Evolutionary conservation across 2,329 filamentous ascomycete species (phyloP).

Genomic region (Aspergillus awamori): DNA sequence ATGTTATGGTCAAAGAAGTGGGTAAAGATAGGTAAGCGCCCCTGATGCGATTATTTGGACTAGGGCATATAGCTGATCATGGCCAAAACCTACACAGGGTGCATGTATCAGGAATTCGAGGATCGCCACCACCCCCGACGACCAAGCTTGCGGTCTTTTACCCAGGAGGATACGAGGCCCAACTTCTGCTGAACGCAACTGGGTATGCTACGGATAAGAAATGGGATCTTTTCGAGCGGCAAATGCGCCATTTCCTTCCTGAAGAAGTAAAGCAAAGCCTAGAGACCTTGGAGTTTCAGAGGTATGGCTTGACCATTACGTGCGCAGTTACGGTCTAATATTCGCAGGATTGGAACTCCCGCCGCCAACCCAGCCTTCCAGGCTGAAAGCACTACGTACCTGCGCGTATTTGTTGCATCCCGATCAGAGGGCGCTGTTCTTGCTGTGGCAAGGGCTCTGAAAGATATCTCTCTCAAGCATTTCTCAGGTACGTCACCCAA

Average conservation of each 20-base stretch:
- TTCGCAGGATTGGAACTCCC: constrained; percentile 40
- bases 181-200: constrained; percentile 50
- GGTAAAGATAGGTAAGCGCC: constrained; percentile 33
- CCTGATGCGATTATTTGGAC: no score
- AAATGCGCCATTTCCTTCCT: constrained; percentile 50
- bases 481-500: constrained; percentile 35
- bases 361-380: constrained; percentile 45
- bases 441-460: constrained; percentile 35
- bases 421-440: constrained; percentile 30
- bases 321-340: background rate
- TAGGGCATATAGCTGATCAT: background rate
- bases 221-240: constrained; percentile 53
- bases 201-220: constrained; percentile 55
- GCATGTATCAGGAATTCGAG: constrained; percentile 45
- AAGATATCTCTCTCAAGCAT: constrained; percentile 48
- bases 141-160: constrained; percentile 59
- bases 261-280: constrained; percentile 45
- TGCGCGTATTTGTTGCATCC: constrained; percentile 50
- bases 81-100: constrained; percentile 35
- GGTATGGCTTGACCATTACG: constrained; percentile 25
- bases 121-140: constrained; percentile 52
- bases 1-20: constrained; percentile 41
- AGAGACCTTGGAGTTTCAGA: constrained; percentile 58
- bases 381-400: constrained; percentile 48
- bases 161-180: constrained; percentile 51